Evolutionary conservation across 768 basidiomycete species (phyloP), one percentile per base, ranked within the genome.

Genomic region (Calvatia gigantea): DNA sequence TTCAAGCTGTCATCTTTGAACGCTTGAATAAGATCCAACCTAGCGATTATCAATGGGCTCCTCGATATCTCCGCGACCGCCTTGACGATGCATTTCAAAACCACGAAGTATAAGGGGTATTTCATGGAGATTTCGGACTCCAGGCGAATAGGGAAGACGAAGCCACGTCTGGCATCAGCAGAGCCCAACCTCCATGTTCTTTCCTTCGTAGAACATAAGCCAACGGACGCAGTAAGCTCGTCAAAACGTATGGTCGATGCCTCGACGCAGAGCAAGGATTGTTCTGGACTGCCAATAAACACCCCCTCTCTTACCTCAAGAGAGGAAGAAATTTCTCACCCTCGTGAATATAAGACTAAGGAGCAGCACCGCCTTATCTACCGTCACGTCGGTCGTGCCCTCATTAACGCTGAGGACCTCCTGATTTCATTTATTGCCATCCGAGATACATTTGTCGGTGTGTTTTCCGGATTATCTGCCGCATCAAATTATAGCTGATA

Each of bases 331-430:
- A n/a, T n/a, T n/a, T n/a, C n/a, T n/a, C 12, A 8, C n/a, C 19
- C 37, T 35, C 44, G 46, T 6, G n/a, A 28, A 8, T 41, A 37
- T 19, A 29, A 14, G 2, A 27, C 15, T 11, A 19, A 35, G 12
- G 28, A 21, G 9, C 44, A 47, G 5, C 42, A 55, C 19, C 38
- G 32, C 3, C 32, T 46, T 19, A 23, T 55, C 15, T 48, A 55
- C 11, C 8, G 44, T 9, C n/a, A 48, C n/a, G 38, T 33, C 14
- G 55, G 55, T 21, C 9, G 19, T 52, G 31, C 56, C 31, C 48
- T 50, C 17, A 31, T 73, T 58, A 68, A 73, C 46, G 70, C 70
- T 6, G 59, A 66, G 14, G 67, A 72, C 46, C n/a, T 19, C 7
- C 27, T 14, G 17, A 28, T 41, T 25, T 27, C 39, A 8, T 19